phyloP scores from a whole-genome alignment of 139 green algal species.

The Tetraselmis chui region DNA sequence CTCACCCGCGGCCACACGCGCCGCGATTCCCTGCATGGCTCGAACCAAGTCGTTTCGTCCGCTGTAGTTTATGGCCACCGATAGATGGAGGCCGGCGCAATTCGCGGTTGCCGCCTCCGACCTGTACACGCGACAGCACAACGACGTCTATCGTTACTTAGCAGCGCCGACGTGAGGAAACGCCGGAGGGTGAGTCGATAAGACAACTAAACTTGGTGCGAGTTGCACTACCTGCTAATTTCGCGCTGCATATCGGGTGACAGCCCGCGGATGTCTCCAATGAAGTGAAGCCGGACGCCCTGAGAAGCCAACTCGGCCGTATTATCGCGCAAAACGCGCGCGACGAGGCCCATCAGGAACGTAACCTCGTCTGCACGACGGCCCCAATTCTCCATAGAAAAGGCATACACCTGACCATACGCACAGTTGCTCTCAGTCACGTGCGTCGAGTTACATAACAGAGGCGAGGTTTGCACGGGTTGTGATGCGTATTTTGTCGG shows the following conservation, averaged over 20 bases:
- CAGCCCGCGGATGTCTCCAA: slow-evolving; percentile 45
- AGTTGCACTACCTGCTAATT: background rate
- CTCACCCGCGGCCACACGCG: slow-evolving; percentile 34
- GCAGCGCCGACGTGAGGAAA: background rate
- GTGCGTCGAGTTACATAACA: too few relatives aligned
- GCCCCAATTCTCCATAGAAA: slow-evolving; percentile 71
- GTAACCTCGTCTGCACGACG: slow-evolving; percentile 44
- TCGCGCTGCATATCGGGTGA: slow-evolving; percentile 29
- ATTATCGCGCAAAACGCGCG: slow-evolving; percentile 27
- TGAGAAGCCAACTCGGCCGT: slow-evolving; percentile 26
- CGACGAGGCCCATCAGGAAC: slow-evolving; percentile 59
- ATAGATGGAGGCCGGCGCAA: slow-evolving; percentile 25
- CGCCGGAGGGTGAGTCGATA: too few relatives aligned
- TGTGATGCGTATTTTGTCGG: too few relatives aligned
- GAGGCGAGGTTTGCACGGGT: too few relatives aligned
- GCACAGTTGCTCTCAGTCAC: background rate
- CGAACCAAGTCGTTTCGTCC: slow-evolving; percentile 58
- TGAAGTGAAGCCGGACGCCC: slow-evolving; percentile 50
- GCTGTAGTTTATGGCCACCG: slow-evolving; percentile 43
- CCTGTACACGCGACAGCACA: slow-evolving; percentile 38
- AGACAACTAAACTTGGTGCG: too few relatives aligned
- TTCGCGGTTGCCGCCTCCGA: slow-evolving; percentile 19
- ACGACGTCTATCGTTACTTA: too few relatives aligned
- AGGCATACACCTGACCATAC: slow-evolving; percentile 45
- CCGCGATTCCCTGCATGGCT: slow-evolving; percentile 44